phyloP scores from a whole-genome alignment of 2,329 filamentous ascomycete species.

The Rhinocladiella similis region DNA sequence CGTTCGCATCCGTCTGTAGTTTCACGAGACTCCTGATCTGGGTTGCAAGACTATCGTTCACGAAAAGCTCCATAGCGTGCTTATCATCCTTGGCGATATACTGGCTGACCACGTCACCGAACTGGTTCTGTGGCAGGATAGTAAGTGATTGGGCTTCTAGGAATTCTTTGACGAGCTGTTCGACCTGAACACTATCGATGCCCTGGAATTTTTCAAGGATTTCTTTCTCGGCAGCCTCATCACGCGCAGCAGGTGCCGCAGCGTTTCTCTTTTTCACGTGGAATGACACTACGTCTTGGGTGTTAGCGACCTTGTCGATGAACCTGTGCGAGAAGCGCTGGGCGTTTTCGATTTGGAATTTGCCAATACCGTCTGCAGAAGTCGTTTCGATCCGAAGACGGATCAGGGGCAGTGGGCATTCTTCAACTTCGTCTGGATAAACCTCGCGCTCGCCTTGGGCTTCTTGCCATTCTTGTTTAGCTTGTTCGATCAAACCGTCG shows the following conservation, averaged over 20 bases:
- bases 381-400: constrained; percentile 89
- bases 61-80: constrained; percentile 81
- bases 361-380: constrained; percentile 72
- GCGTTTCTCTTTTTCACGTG: constrained; percentile 77
- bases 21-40: constrained; percentile 71
- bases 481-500: constrained; percentile 82
- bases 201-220: constrained; percentile 60
- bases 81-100: constrained; percentile 97
- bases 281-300: constrained; percentile 90
- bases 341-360: constrained; percentile 90
- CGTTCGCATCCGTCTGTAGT: constrained; percentile 67
- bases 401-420: constrained; percentile 76
- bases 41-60: constrained; percentile 67
- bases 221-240: constrained; percentile 64
- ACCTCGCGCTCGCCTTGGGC: constrained; percentile 67
- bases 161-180: constrained; percentile 84
- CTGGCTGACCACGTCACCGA: constrained; percentile 87
- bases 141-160: constrained; percentile 84
- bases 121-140: constrained; percentile 87
- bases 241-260: constrained; percentile 47
- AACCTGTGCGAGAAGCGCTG: constrained; percentile 96
- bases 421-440: constrained; percentile 49
- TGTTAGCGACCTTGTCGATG: constrained; percentile 85
- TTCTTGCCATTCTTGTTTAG: constrained; percentile 75
- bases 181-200: constrained; percentile 80